A percentile compares a stretch with the other conserved stretches of the same genome.
These are phyloP conservation scores for Penicillium olsonii DNA, from an alignment of 2,329 filamentous ascomycete species.

Conservation along the genomic window DNA sequence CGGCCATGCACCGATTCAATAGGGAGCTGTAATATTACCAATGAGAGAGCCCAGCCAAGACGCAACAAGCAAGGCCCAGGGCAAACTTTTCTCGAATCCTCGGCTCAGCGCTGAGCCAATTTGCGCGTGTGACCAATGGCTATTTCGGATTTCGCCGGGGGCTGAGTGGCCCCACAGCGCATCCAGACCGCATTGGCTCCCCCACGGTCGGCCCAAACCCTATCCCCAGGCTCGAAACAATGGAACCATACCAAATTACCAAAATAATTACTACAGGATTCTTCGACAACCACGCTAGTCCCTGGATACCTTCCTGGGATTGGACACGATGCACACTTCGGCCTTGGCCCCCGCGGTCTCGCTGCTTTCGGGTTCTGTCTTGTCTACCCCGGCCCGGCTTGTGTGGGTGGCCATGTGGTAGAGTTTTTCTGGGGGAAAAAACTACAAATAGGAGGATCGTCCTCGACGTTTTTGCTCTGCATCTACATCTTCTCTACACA, in stretches of 20 bases:
- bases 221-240: slow-evolving; percentile 13
- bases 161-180: not conserved
- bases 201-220: slow-evolving; percentile 2
- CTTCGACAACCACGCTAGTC: not conserved
- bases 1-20: too few relatives aligned
- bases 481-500: not conserved
- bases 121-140: not conserved
- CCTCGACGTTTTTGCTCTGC: not conserved
- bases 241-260: not conserved
- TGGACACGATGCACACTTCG: not conserved
- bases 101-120: slow-evolving; percentile 1
- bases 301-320: not conserved
- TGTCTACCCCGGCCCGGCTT: slow-evolving; percentile 1
- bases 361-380: slow-evolving; percentile 6
- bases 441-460: slow-evolving; percentile 8
- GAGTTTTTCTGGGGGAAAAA: slow-evolving; percentile 1
- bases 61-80: not conserved
- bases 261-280: not conserved
- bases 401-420: slow-evolving; percentile 6
- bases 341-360: not conserved
- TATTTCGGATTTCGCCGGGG: not conserved
- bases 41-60: not conserved
- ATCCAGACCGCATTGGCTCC: not conserved
- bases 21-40: too few relatives aligned
- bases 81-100: slow-evolving; percentile 1